A percentile compares a stretch with the other conserved stretches of the same genome.
Evolutionary conservation across 1,284 basidiomycete genomes (phyloP).

Genomic region (Schizophyllum commune): DNA sequence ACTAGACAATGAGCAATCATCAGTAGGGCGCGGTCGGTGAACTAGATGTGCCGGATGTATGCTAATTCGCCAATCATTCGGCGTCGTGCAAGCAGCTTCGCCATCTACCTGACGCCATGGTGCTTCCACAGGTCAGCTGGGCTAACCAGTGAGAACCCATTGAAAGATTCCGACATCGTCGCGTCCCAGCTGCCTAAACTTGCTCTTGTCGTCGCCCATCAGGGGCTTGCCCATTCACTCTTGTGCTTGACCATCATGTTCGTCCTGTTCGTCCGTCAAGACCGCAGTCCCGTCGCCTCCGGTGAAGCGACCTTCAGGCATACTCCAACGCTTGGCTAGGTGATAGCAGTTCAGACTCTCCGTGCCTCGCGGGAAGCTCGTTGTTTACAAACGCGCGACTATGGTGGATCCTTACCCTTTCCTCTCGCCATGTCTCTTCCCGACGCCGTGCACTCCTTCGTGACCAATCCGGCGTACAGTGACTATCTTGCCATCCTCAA

Average conservation of each 20-base stretch:
- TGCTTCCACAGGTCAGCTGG: neutral
- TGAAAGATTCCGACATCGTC: neutral
- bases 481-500: constrained; percentile 90
- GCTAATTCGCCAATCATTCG: too few relatives aligned
- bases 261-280: too few relatives aligned
- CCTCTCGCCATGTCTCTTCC: neutral
- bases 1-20: too few relatives aligned
- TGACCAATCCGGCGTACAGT: constrained; percentile 73
- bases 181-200: neutral
- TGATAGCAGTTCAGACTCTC: neutral
- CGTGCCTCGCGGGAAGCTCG: neutral
- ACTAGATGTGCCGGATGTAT: neutral
- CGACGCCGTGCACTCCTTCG: constrained; percentile 32
- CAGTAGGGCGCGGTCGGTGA: neutral
- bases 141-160: neutral
- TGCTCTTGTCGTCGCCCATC: neutral
- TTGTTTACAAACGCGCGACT: neutral
- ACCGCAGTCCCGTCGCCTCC: too few relatives aligned
- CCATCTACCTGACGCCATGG: neutral
- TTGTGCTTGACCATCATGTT: too few relatives aligned
- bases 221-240: neutral
- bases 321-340: neutral
- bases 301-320: neutral
- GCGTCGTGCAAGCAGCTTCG: neutral
- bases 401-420: neutral